These are phyloP conservation scores for Endocalyx cinctus DNA, from an alignment of 2,329 filamentous ascomycete genomes.

Conservation along the genomic window DNA sequence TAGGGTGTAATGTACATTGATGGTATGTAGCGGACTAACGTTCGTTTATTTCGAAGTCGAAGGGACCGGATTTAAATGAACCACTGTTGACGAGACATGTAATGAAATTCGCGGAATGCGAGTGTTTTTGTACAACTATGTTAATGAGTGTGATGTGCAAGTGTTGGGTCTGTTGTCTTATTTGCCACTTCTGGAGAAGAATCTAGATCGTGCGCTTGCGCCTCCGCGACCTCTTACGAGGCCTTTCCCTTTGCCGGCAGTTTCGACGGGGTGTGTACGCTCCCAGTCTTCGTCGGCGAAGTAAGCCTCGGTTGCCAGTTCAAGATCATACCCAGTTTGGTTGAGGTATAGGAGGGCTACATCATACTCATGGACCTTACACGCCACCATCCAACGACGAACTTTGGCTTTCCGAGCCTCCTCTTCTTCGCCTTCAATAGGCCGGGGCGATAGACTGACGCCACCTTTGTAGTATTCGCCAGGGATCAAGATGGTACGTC, in stretches of 20 bases:
- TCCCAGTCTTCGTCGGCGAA: slow-evolving; percentile 75
- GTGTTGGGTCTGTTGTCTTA: no score
- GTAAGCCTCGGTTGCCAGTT: slow-evolving; percentile 58
- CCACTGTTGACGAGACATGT: no score
- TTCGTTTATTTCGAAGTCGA: slow-evolving; percentile 4
- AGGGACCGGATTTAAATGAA: not conserved
- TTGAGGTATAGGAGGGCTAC: slow-evolving; percentile 71
- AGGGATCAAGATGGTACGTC: slow-evolving; percentile 68
- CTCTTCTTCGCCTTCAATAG: slow-evolving; percentile 71
- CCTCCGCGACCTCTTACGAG: no score
- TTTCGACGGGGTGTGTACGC: slow-evolving; percentile 56
- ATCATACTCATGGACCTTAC: slow-evolving; percentile 74
- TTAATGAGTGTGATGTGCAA: no score
- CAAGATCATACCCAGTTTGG: slow-evolving; percentile 62
- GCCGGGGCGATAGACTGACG: slow-evolving; percentile 63
- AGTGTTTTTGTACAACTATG: no score
- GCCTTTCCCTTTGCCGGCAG: slow-evolving; percentile 19
- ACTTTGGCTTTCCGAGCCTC: slow-evolving; percentile 66
- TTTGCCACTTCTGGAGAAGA: no score
- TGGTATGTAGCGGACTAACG: slow-evolving; percentile 6
- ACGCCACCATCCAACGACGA: slow-evolving; percentile 72
- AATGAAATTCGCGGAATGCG: no score
- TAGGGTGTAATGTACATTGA: slow-evolving; percentile 10
- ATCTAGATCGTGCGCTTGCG: no score
- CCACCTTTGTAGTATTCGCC: slow-evolving; percentile 64